A percentile compares a stretch with the other conserved stretches of the same genome.
Evolutionary conservation across 2,329 filamentous ascomycete genomes (phyloP).

Genomic region (Pyrenochaeta sp.): DNA sequence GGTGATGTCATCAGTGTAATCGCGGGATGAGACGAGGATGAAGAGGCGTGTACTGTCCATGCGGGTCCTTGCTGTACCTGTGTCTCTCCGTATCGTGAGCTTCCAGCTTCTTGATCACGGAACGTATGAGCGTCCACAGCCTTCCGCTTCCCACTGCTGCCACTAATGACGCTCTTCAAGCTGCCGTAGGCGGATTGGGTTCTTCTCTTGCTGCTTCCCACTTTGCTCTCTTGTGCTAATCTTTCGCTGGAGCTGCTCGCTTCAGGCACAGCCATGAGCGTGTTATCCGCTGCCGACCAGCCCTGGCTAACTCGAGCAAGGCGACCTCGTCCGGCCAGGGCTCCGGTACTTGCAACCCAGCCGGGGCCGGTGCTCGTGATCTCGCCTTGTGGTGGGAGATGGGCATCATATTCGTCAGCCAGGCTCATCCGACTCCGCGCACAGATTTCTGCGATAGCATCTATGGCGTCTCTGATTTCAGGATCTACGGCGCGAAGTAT

Average conservation of each 20-base stretch:
- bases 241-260: constrained; percentile 56
- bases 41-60: constrained; percentile 38
- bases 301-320: constrained; percentile 41
- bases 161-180: constrained; percentile 49
- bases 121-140: constrained; percentile 28
- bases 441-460: constrained; percentile 69
- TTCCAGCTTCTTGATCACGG: constrained; percentile 23
- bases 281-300: constrained; percentile 47
- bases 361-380: constrained; percentile 50
- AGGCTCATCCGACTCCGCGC: constrained; percentile 67
- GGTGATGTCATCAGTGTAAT: constrained; percentile 43
- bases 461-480: constrained; percentile 65
- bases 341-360: constrained; percentile 39
- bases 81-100: constrained; percentile 13
- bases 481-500: constrained; percentile 65
- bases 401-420: constrained; percentile 68
- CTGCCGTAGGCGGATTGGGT: constrained; percentile 49
- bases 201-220: constrained; percentile 34
- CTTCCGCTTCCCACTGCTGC: constrained; percentile 40
- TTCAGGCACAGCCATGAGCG: constrained; percentile 57
- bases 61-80: constrained; percentile 28
- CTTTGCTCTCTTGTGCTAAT: constrained; percentile 40
- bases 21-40: constrained; percentile 36
- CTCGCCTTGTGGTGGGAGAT: constrained; percentile 67
- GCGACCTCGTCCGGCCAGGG: constrained; percentile 39